Evolutionary conservation across 495 filamentous ascomycete genomes (phyloP).

Genomic region (Aspergillus incahuasiensis): DNA sequence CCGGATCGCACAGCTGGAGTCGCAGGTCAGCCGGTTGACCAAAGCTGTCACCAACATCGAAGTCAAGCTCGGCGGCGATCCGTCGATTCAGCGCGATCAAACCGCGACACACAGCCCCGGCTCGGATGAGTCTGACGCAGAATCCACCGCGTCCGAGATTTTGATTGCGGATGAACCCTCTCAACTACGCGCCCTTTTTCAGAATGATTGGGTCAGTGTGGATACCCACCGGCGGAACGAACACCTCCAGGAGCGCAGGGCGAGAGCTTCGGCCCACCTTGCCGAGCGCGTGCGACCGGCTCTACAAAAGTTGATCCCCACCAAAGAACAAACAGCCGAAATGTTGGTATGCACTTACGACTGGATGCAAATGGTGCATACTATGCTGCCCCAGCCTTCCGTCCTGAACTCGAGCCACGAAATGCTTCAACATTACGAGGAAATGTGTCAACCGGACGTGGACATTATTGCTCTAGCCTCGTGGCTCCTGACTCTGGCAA

Average conservation of each 20-base stretch:
- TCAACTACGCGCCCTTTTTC: slow-evolving; percentile 25
- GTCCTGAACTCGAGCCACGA: slow-evolving; percentile 13
- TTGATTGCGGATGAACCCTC: slow-evolving; percentile 18
- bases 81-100: background rate
- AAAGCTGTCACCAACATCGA: slow-evolving; percentile 17
- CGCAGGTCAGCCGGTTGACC: slow-evolving; percentile 19
- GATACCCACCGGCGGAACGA: slow-evolving; percentile 6
- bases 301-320: slow-evolving; percentile 23
- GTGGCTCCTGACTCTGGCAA: slow-evolving; percentile 22
- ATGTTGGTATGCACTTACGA: slow-evolving; percentile 15
- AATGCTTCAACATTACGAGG: slow-evolving; percentile 18
- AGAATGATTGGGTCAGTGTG: slow-evolving; percentile 28
- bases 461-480: slow-evolving; percentile 21
- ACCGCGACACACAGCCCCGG: background rate
- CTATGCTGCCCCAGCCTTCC: slow-evolving; percentile 19
- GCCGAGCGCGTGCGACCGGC: slow-evolving; percentile 7
- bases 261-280: slow-evolving; percentile 11
- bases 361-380: slow-evolving; percentile 20
- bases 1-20: slow-evolving; percentile 24
- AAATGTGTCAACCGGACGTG: slow-evolving; percentile 18
- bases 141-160: slow-evolving; percentile 17
- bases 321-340: slow-evolving; percentile 14
- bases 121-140: slow-evolving; percentile 4
- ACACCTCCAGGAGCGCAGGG: slow-evolving; percentile 5
- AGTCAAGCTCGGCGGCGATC: slow-evolving; percentile 15